Evolutionary conservation across 352 stramenopile genomes (phyloP).

Genomic region (Phytophthora ohioensis): DNA sequence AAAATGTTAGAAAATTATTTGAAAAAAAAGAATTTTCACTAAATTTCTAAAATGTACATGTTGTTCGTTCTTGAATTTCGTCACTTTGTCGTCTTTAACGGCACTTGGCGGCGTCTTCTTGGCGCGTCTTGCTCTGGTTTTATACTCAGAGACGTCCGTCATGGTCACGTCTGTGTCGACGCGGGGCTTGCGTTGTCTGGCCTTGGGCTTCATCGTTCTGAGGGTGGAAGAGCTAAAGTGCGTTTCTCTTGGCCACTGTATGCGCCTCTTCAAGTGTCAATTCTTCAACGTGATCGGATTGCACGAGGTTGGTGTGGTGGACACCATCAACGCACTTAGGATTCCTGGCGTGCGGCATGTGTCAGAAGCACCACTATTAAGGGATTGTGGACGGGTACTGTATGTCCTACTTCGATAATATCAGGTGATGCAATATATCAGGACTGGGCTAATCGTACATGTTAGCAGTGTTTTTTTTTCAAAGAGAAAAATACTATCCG

Average conservation of each 20-base stretch:
- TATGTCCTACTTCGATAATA: too few species aligned
- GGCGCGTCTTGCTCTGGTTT: neutral
- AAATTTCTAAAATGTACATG: constrained; percentile 41
- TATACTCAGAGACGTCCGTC: constrained; percentile 18
- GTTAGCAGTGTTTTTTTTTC: too few species aligned
- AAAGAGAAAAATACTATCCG: too few species aligned
- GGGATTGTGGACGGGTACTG: too few species aligned
- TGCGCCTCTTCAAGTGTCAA: constrained; percentile 38
- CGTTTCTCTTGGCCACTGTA: constrained; percentile 20
- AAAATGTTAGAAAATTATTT: constrained; percentile 10
- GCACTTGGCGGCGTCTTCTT: constrained; percentile 8
- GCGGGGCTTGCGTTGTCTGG: constrained; percentile 17
- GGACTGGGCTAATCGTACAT: too few species aligned
- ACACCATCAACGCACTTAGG: neutral
- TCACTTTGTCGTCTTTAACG: constrained; percentile 14
- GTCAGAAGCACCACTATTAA: too few species aligned
- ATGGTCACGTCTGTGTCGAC: constrained; percentile 29
- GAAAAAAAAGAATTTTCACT: neutral
- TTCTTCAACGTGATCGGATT: constrained; percentile 27
- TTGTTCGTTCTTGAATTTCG: constrained; percentile 69
- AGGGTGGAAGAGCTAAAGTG: neutral
- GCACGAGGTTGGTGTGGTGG: neutral
- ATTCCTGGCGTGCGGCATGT: too few species aligned
- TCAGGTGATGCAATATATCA: too few species aligned
- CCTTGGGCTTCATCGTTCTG: constrained; percentile 22